Conservation (phyloP, 306 rosid species). For the Lathyrus aphaca region DNA sequence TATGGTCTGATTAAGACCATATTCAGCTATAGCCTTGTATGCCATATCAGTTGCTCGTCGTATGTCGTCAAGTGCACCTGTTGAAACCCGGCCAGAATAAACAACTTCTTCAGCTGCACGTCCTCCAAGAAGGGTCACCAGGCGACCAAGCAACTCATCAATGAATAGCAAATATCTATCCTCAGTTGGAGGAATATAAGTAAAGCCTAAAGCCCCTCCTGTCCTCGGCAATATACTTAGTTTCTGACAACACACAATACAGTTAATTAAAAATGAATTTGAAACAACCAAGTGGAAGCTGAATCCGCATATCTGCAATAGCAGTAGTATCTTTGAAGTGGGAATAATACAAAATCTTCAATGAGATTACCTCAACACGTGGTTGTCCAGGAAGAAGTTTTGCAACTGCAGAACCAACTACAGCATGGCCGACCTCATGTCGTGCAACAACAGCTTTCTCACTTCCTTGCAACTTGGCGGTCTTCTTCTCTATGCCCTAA, state of each 20-base stretch:
- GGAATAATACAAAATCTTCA: slow-evolving; percentile 27
- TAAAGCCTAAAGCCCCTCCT: slow-evolving; percentile 95
- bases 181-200: slow-evolving; percentile 90
- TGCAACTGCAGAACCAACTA: slow-evolving; percentile 96
- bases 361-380: slow-evolving; percentile 77
- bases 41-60: slow-evolving; percentile 97
- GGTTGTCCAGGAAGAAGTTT: slow-evolving; percentile 92
- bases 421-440: slow-evolving; percentile 98
- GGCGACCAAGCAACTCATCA: slow-evolving; percentile 92
- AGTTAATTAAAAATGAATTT: slow-evolving; percentile 18
- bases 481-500: slow-evolving; percentile 97
- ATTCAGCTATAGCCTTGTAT: slow-evolving; percentile 96
- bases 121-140: slow-evolving; percentile 97
- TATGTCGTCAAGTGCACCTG: slow-evolving; percentile 95
- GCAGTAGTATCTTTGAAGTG: slow-evolving; percentile 28
- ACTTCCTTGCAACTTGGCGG: slow-evolving; percentile 82
- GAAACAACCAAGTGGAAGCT: slow-evolving; percentile 26
- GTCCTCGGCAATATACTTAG: slow-evolving; percentile 95
- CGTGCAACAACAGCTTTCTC: slow-evolving; percentile 96
- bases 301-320: slow-evolving; percentile 18
- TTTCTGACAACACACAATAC: slow-evolving; percentile 58
- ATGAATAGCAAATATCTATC: slow-evolving; percentile 93
- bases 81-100: slow-evolving; percentile 92
- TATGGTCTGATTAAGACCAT: slow-evolving; percentile 88
- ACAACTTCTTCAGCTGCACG: slow-evolving; percentile 97